A percentile compares a stretch with the other conserved stretches of the same genome.
These are phyloP conservation scores for Quercus wislizeni DNA, from an alignment of 306 rosid genomes.

Conservation along the genomic window DNA sequence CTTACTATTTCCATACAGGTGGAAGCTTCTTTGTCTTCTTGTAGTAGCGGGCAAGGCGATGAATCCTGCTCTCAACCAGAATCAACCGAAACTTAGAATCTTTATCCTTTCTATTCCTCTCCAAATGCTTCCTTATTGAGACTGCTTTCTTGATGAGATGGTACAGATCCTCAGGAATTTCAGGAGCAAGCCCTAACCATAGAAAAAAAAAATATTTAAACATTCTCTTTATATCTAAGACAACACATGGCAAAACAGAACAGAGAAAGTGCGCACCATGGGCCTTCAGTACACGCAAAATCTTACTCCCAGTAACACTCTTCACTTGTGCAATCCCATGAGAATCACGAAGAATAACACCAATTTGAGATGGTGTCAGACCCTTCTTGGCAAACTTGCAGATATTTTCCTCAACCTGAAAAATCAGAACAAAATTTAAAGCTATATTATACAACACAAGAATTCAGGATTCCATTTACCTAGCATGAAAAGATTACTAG, in stretches of 20 bases:
- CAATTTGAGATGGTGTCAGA: conserved; percentile 87
- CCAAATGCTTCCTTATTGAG: conserved; percentile 79
- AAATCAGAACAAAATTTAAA: not conserved
- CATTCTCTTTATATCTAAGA: not conserved
- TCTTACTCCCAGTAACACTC: conserved; percentile 74
- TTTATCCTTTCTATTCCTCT: conserved; percentile 85
- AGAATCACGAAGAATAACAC: conserved; percentile 89
- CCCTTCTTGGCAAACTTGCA: conserved; percentile 95
- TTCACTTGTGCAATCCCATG: conserved; percentile 79
- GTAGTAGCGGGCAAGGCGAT: conserved; percentile 81
- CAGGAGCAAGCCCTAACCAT: conserved; percentile 78
- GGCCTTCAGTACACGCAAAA: conserved; percentile 76
- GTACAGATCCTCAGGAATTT: conserved; percentile 90
- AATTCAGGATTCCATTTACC: not conserved
- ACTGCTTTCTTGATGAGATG: conserved; percentile 91
- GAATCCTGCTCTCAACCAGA: conserved; percentile 90
- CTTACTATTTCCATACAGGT: conserved; percentile 89
- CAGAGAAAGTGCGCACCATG: conserved; percentile 43
- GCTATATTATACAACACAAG: not conserved
- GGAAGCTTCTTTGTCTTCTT: conserved; percentile 95
- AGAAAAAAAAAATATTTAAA: not conserved
- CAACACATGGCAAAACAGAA: not conserved
- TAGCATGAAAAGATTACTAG: not conserved
- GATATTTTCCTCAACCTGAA: conserved; percentile 74
- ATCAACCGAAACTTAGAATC: conserved; percentile 91